These are phyloP conservation scores for Isatis tinctoria DNA, from an alignment of 345 rosid species.

Conservation along the genomic window DNA sequence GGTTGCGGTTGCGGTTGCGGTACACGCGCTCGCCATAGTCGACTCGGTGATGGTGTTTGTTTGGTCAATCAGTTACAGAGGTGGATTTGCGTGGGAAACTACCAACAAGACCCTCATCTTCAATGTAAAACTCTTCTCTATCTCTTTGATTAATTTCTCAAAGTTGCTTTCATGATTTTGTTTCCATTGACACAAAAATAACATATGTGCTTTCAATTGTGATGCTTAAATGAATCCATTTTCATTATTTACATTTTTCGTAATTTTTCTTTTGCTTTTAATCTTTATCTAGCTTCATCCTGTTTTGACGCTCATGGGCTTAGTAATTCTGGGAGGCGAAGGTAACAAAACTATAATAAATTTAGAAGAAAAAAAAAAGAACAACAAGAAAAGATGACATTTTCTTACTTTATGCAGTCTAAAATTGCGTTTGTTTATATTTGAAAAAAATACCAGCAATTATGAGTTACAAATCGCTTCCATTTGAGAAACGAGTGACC, in stretches of 20 bases:
- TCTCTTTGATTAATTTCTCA: not conserved
- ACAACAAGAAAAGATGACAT: not conserved
- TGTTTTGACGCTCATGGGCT: constrained; percentile 71
- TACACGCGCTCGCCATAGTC: constrained; percentile 52
- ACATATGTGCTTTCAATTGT: not conserved
- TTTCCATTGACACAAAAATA: not conserved
- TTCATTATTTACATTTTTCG: not conserved
- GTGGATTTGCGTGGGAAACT: constrained; percentile 87
- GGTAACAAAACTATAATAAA: constrained; percentile 43
- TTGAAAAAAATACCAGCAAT: constrained; percentile 46
- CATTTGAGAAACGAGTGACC: constrained; percentile 52
- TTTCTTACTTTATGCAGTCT: not conserved
- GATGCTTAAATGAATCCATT: not conserved
- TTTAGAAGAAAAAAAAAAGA: not conserved
- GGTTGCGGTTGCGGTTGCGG: constrained; percentile 46
- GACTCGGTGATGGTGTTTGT: constrained; percentile 52
- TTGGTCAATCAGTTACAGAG: constrained; percentile 65
- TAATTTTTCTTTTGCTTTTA: not conserved
- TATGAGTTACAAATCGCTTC: constrained; percentile 62
- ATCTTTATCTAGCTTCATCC: constrained; percentile 63
- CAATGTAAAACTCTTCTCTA: constrained; percentile 43
- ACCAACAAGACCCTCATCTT: constrained; percentile 74
- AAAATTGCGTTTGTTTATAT: not conserved
- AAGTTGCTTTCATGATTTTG: not conserved
- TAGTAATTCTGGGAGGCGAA: constrained; percentile 82